Percentiles rank a stretch among this genome's conserved stretches.
Evolutionary conservation across 2,329 filamentous ascomycete genomes (phyloP).

Genomic region (Penicillium oxalicum): DNA sequence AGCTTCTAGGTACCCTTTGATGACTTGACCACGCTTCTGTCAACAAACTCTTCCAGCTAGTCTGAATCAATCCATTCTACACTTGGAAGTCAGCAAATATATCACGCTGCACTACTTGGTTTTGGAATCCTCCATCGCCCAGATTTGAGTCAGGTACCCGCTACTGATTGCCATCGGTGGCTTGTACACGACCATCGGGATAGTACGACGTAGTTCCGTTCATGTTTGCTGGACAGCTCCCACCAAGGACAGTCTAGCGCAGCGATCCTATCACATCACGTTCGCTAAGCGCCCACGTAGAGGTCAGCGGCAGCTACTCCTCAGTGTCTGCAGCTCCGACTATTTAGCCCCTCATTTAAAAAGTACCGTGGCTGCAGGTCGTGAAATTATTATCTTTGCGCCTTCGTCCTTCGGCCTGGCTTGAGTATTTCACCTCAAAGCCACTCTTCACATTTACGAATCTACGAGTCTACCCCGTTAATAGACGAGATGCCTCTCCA

Average conservation of each 20-base stretch:
- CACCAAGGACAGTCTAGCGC: constrained; percentile 9
- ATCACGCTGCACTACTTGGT: no score
- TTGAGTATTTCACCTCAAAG: background rate
- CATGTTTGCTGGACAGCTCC: background rate
- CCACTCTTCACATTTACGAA: constrained; percentile 2
- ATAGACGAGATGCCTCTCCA: constrained; percentile 39
- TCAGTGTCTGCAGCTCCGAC: constrained; percentile 10
- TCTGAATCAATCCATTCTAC: no score
- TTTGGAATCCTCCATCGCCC: no score
- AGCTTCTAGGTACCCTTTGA: no score
- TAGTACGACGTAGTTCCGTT: background rate
- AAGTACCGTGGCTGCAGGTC: constrained; percentile 6
- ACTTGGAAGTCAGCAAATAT: no score
- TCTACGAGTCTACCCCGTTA: background rate
- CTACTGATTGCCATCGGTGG: background rate
- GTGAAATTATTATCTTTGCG: constrained; percentile 5
- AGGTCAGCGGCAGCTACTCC: constrained; percentile 16
- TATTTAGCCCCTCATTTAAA: constrained; percentile 16
- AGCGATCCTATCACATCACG: constrained; percentile 18
- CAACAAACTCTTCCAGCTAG: no score
- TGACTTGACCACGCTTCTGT: no score
- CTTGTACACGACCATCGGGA: no score
- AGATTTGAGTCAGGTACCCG: background rate
- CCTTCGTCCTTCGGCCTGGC: background rate
- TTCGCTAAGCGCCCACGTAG: constrained; percentile 18